Base-by-base conservation (phyloP, 495 filamentous ascomycete species). In the Amniculicola lignicola region DNA sequence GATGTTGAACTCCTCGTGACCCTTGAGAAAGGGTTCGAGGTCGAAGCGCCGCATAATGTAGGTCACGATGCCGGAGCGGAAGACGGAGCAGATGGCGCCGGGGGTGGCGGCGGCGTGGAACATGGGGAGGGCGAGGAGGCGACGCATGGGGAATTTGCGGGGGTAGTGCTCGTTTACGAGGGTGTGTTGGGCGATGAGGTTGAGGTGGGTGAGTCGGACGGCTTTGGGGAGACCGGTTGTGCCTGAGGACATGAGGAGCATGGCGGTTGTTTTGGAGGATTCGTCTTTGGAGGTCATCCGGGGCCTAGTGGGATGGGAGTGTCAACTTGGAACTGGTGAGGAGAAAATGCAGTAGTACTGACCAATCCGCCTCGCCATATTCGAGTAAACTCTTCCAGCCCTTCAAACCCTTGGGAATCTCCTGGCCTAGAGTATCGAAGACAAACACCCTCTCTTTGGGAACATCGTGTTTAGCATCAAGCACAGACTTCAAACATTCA, bases 21-120 rank as follows among this genome's bases (percentile, higher is more conserved):
- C 70, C 1, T 55, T 46, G 5, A 85, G 70, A 44, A 76, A 84
- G 0, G 52, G 45, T 19, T 75, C 59, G 1, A 81, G 59, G 9
- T 84, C 78, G 61, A 83, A 86, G 3, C 82, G 75, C 12, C 75
- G 74, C 76, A 86, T 81, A 47, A 86, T 69, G 61, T 80, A 83
- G 2, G 70, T 74, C 19, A 65, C 28, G 22, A 51, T 33, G 5
- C 55, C 55, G 19, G 28, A n/a, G 12, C 55, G 46, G 19, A 51
- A 24, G 3, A 47, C 35, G n/a, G 55, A 51, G 21, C 19, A 37
- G 24, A 25, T 19, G 10, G 37, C 36, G 11, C 38, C 23, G 1
- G 55, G 55, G 27, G 56, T 22, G 9, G 56, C 48, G 5, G 78
- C 79, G 18, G 77, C 78, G 67, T 86, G 84, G 61, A 85, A 86